phyloP scores from a whole-genome alignment of 768 basidiomycete genomes.

The Gloeostereum incarnatum region DNA sequence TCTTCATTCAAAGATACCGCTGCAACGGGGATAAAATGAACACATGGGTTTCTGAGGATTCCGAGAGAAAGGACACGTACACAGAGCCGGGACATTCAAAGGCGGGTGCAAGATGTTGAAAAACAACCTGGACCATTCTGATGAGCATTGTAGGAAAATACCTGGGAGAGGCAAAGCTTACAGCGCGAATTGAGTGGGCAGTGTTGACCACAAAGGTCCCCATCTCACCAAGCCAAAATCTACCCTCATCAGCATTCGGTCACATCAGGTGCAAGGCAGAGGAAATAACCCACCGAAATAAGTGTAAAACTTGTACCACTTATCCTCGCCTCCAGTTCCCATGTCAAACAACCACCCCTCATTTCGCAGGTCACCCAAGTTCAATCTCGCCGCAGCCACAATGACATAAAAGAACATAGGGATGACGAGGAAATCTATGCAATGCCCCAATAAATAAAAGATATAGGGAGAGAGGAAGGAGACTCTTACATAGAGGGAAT shows the following conservation, averaged over 20 bases:
- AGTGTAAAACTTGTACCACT: constrained; percentile 83
- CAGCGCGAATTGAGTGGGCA: constrained; percentile 94
- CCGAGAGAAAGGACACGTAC: constrained; percentile 24
- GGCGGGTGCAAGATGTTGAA: constrained; percentile 84
- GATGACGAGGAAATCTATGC: constrained; percentile 68
- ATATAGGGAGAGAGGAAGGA: constrained; percentile 1
- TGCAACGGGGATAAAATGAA: constrained; percentile 14
- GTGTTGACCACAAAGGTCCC: constrained; percentile 63
- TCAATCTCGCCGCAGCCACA: constrained; percentile 50
- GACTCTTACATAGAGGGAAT: constrained; percentile 78
- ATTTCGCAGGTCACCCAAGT: constrained; percentile 49
- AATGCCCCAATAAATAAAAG: neutral
- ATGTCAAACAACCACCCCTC: constrained; percentile 87
- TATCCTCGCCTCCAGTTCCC: constrained; percentile 21
- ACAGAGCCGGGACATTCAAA: constrained; percentile 83
- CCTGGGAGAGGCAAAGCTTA: constrained; percentile 31
- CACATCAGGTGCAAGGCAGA: neutral
- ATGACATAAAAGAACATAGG: constrained; percentile 80
- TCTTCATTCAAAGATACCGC: constrained; percentile 87
- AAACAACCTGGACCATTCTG: constrained; percentile 70
- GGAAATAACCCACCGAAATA: constrained; percentile 53
- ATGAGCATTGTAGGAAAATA: constrained; percentile 8
- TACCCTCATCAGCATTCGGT: constrained; percentile 15
- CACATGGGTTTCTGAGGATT: neutral
- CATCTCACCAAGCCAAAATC: constrained; percentile 56